phyloP scores from a whole-genome alignment of 163 green algal genomes.

The Dunaliella salina region DNA sequence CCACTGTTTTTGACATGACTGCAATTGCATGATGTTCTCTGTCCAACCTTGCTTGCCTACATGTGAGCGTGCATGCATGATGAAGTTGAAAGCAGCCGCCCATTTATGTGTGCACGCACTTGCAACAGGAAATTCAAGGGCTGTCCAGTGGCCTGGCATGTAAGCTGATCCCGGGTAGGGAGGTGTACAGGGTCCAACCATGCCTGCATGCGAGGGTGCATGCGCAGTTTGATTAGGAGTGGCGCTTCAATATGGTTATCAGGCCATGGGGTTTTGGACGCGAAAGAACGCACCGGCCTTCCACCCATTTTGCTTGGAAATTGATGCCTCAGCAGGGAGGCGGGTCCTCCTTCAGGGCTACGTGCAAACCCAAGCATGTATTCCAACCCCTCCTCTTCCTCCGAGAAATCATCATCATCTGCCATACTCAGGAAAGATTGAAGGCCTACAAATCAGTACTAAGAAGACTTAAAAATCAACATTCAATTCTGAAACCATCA shows the following conservation, averaged over 20 bases:
- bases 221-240: no score
- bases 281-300: conserved; percentile 41
- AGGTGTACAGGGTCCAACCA: conserved; percentile 79
- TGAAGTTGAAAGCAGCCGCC: not conserved
- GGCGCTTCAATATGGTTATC: no score
- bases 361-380: conserved; percentile 62
- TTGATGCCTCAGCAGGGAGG: conserved; percentile 61
- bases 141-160: conserved; percentile 47
- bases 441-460: no score
- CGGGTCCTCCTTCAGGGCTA: conserved; percentile 22
- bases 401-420: conserved; percentile 5
- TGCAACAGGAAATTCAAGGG: conserved; percentile 70
- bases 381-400: conserved; percentile 17
- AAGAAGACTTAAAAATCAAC: no score
- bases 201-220: conserved; percentile 30
- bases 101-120: conserved; percentile 2
- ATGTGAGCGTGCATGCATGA: not conserved
- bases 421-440: no score
- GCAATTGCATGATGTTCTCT: no score
- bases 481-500: no score
- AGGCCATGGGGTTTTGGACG: no score
- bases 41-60: not conserved
- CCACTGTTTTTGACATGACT: no score
- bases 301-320: conserved; percentile 81
- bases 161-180: conserved; percentile 54